These are phyloP conservation scores for Xylaria bambusicola DNA, from an alignment of 495 filamentous ascomycete species.

Conservation along the genomic window DNA sequence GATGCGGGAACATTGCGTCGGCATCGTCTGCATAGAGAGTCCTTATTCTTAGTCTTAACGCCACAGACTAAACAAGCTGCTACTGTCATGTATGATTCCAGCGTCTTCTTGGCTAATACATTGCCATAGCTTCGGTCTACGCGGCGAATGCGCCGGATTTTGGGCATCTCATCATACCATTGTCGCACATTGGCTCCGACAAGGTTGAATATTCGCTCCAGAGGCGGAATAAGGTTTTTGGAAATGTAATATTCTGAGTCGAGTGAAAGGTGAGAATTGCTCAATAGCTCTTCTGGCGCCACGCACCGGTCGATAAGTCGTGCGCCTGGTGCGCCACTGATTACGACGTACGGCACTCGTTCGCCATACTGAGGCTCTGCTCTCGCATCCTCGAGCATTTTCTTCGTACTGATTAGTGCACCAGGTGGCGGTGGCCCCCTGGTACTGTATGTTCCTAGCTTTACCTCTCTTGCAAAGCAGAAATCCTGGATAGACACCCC, in stretches of 20 bases:
- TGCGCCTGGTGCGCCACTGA: conserved; percentile 83
- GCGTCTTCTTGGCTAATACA: conserved; percentile 57
- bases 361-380: conserved; percentile 94
- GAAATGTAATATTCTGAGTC: conserved; percentile 96
- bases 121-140: conserved; percentile 46
- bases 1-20: conserved; percentile 55
- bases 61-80: conserved; percentile 78
- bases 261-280: conserved; percentile 74
- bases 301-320: conserved; percentile 89
- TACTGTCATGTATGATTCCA: conserved; percentile 86
- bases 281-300: conserved; percentile 77
- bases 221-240: conserved; percentile 92
- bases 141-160: conserved; percentile 70
- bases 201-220: conserved; percentile 96
- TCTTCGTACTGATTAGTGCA: conserved; percentile 78
- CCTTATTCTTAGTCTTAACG: conserved; percentile 55
- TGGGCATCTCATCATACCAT: conserved; percentile 98
- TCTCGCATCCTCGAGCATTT: conserved; percentile 82
- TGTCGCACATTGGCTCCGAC: conserved; percentile 87
- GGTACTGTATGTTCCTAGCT: conserved; percentile 85
- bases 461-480: conserved; percentile 89
- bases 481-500: conserved; percentile 92
- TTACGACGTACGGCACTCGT: conserved; percentile 89
- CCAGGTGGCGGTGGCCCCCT: conserved; percentile 77
- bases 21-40: conserved; percentile 69